Percentiles rank a stretch among this genome's conserved stretches.
These are phyloP conservation scores for Juglanconis juglandina DNA, from an alignment of 2,329 filamentous ascomycete genomes.

Conservation along the genomic window DNA sequence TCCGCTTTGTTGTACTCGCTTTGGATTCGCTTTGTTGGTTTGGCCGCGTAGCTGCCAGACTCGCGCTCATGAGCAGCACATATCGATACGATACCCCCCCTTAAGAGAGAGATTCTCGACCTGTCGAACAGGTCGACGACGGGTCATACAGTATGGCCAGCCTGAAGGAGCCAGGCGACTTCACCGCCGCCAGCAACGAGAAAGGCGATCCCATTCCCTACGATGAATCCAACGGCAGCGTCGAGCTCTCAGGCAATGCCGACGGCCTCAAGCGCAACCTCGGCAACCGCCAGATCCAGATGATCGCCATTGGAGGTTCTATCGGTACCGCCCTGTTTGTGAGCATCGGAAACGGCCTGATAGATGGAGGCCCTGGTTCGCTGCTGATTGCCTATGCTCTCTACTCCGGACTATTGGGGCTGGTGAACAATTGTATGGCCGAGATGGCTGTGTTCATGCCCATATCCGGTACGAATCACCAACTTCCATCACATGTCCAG, in stretches of 20 bases:
- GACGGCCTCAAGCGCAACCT: conserved; percentile 42
- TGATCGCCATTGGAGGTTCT: conserved; percentile 57
- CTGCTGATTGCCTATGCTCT: conserved; percentile 57
- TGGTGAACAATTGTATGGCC: conserved; percentile 63
- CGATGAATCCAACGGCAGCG: conserved; percentile 3
- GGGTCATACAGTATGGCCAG: neutral
- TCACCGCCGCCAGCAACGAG: conserved; percentile 1
- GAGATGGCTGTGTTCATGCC: conserved; percentile 65
- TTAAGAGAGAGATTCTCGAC: neutral
- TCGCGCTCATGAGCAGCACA: no score
- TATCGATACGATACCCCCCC: no score
- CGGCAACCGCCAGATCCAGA: conserved; percentile 54
- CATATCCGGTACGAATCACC: conserved; percentile 38
- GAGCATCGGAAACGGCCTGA: conserved; percentile 55
- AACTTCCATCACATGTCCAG: neutral
- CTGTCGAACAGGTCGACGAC: neutral
- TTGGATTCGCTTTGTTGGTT: no score
- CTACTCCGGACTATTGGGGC: conserved; percentile 52
- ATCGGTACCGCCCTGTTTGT: conserved; percentile 60
- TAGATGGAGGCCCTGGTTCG: conserved; percentile 42
- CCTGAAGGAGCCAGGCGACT: neutral
- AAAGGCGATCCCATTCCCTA: conserved; percentile 2
- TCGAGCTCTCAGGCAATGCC: conserved; percentile 12
- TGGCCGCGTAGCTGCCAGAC: no score
- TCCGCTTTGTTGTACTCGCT: no score